These are phyloP conservation scores for Kwoniella mangroviensis DNA, from an alignment of 768 basidiomycete species.

Conservation along the genomic window DNA sequence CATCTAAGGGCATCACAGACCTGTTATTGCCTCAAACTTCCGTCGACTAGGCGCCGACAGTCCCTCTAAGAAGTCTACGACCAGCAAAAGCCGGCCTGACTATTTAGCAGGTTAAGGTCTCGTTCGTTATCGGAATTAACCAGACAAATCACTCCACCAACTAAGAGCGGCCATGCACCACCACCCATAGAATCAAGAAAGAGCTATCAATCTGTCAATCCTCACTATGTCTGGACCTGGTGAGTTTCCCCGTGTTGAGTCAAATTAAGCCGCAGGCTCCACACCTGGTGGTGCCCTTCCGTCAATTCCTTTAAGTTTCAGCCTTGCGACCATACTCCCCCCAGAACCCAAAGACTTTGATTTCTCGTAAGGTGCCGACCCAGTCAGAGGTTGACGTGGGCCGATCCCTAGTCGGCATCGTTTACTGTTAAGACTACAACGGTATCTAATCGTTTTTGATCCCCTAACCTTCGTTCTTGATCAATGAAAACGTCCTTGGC, in stretches of 20 bases:
- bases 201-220: slow-evolving; percentile 82
- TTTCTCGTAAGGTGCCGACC: slow-evolving; percentile 82
- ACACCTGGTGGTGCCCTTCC: slow-evolving; percentile 79
- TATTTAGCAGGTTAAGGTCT: slow-evolving; percentile 94
- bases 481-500: slow-evolving; percentile 84
- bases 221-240: slow-evolving; percentile 78
- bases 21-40: slow-evolving; percentile 91
- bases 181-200: slow-evolving; percentile 83
- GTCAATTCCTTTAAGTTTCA: slow-evolving; percentile 84
- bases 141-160: slow-evolving; percentile 92
- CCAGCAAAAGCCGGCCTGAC: slow-evolving; percentile 75
- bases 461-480: slow-evolving; percentile 84
- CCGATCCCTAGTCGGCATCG: slow-evolving; percentile 80
- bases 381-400: slow-evolving; percentile 71
- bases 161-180: slow-evolving; percentile 89
- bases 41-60: slow-evolving; percentile 77
- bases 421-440: slow-evolving; percentile 84
- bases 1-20: slow-evolving; percentile 90
- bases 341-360: slow-evolving; percentile 88
- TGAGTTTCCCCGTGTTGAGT: slow-evolving; percentile 76
- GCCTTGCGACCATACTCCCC: slow-evolving; percentile 72
- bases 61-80: slow-evolving; percentile 83
- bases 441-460: slow-evolving; percentile 84
- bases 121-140: slow-evolving; percentile 95
- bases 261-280: slow-evolving; percentile 85